Evolutionary conservation across 805 yeast species (phyloP), one percentile per base, ranked within the genome.

Genomic region (Hanseniaspora hatyaiensis): DNA sequence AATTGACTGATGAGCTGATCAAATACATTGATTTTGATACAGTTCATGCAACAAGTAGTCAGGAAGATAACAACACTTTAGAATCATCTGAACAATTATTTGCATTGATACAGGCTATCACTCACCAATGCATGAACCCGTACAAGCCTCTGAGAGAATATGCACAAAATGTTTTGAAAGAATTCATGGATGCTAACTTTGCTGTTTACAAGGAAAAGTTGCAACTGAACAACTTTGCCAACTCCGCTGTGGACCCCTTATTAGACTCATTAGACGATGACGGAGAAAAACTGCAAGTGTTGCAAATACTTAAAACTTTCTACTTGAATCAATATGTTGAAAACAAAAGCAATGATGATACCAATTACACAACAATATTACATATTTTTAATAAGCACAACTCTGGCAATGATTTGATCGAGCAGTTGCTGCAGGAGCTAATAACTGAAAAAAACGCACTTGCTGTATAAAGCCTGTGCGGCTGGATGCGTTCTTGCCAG

Each of bases 121-220:
- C 92, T 0, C 89, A 82, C 57, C 96, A 88, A 60, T 83, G 95
- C 59, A 73, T 82, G 59, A 87, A 87, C 57, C 95, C 95, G 16
- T 84, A 94, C 59, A 68, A 84, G 23, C 87, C 83, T 57, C 67
- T 87, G 9, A 68, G 95, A 33, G 62, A 72, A 0, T 75, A 71
- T 60, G 88, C 95, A 1, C 41, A 37, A 31, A 12, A 23, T 1
- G 18, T 31, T 0, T 69, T 88, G 44, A 82, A 82, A 51, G 64
- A 68, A 4, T 65, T 78, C 32, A 48, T 68, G 11, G 53, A 62
- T 4, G 58, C 65, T 22, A 57, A 67, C 3, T 62, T 68, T 9
- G 56, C 18, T n/a, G 5, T 18, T 9, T 37, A 37, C 13, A 62
- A 2, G n/a, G 55, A 61, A 15, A 65, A 23, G 8, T 29, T 30